These are phyloP conservation scores for Echeveria elegans DNA, from an alignment of 164 flowering plant genomes.

Conservation along the genomic window DNA sequence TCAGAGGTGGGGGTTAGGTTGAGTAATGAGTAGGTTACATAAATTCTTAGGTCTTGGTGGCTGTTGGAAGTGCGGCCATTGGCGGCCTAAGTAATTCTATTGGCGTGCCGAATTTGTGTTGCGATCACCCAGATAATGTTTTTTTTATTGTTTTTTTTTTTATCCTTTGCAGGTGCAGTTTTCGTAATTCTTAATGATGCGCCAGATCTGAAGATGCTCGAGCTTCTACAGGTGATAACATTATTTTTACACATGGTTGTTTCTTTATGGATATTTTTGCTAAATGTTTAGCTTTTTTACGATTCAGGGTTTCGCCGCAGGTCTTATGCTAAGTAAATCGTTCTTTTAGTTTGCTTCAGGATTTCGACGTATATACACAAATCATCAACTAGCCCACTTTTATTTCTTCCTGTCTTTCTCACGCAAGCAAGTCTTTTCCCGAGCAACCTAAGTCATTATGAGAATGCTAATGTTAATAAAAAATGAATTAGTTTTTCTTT, in stretches of 20 bases:
- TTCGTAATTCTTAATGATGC: conserved; percentile 60
- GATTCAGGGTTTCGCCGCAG: conserved; percentile 92
- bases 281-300: conserved; percentile 3
- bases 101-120: conserved; percentile 48
- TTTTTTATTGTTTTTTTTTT: background rate
- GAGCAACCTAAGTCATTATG: no score
- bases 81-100: conserved; percentile 87
- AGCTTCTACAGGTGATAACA: conserved; percentile 71
- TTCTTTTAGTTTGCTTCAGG: conserved; percentile 88
- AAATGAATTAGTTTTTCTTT: no score
- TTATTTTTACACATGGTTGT: background rate
- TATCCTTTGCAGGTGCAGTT: conserved; percentile 65
- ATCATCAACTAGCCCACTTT: no score
- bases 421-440: no score
- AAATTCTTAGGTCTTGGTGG: conserved; percentile 80
- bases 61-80: conserved; percentile 67
- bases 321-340: conserved; percentile 95
- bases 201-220: conserved; percentile 93
- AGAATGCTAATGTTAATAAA: no score
- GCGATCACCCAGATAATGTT: background rate
- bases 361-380: no score
- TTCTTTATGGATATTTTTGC: background rate
- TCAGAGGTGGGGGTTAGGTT: background rate
- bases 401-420: no score
- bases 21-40: conserved; percentile 16